Conservation (phyloP, 1,284 basidiomycete genomes). For the Stygiomarasmius scandens region DNA sequence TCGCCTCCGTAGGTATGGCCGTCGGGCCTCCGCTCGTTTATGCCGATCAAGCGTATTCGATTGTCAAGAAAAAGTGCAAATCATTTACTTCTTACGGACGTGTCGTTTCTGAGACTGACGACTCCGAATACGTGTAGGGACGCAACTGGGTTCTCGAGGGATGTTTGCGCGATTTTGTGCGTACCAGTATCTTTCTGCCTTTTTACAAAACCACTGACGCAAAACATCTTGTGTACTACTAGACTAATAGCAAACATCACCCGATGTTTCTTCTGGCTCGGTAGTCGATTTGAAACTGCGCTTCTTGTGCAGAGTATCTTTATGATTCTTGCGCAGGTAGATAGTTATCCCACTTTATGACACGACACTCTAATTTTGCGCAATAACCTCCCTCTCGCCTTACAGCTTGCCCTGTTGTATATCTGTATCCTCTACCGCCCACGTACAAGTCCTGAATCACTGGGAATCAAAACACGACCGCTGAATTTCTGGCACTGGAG, state of each 20-base stretch:
- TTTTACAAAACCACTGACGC: too few relatives aligned
- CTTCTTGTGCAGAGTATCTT: slow-evolving; percentile 77
- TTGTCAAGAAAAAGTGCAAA: slow-evolving; percentile 67
- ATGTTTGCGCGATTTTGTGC: slow-evolving; percentile 80
- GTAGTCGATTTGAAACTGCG: slow-evolving; percentile 74
- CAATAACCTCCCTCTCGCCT: slow-evolving; percentile 18
- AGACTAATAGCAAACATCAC: slow-evolving; percentile 83
- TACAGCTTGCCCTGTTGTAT: slow-evolving; percentile 71
- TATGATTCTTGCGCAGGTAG: slow-evolving; percentile 81
- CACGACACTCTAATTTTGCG: too few relatives aligned
- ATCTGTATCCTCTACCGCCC: slow-evolving; percentile 78
- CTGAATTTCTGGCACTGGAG: slow-evolving; percentile 88
- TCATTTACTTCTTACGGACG: slow-evolving; percentile 1
- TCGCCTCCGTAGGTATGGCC: slow-evolving; percentile 71
- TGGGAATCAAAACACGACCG: slow-evolving; percentile 65
- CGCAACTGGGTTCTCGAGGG: slow-evolving; percentile 82
- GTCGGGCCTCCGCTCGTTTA: slow-evolving; percentile 78
- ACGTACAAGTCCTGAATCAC: slow-evolving; percentile 55
- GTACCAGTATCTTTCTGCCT: too few relatives aligned
- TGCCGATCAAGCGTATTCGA: slow-evolving; percentile 76
- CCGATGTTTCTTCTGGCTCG: slow-evolving; percentile 88
- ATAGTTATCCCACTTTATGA: too few relatives aligned
- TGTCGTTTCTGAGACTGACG: too few relatives aligned
- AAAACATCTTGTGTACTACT: too few relatives aligned
- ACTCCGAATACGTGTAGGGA: slow-evolving; percentile 49